Evolutionary conservation across 1,284 basidiomycete genomes (phyloP).

Genomic region (Golubevia pallescens): DNA sequence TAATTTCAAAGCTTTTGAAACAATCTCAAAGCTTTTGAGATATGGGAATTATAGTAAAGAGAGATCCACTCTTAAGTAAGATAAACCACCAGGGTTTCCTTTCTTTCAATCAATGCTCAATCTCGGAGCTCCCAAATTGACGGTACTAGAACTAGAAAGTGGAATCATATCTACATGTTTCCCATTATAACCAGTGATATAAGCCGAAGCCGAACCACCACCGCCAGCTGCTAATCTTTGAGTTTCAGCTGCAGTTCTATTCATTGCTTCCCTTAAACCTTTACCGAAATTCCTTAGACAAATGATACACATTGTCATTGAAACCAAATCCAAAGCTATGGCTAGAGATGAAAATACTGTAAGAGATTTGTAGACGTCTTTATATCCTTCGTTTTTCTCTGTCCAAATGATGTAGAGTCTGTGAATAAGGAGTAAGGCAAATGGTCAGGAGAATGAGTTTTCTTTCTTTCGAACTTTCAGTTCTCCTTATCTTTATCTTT

Average conservation of each 20-base stretch:
- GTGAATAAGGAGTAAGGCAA: neutral
- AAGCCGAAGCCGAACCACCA: no score
- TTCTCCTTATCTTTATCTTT: no score
- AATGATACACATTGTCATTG: slow-evolving; percentile 32
- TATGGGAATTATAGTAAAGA: no score
- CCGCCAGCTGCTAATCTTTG: no score
- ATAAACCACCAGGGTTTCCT: no score
- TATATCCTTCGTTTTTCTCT: slow-evolving; percentile 25
- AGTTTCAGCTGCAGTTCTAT: slow-evolving; percentile 9
- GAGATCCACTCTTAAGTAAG: no score
- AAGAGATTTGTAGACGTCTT: slow-evolving; percentile 51
- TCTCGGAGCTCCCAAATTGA: neutral
- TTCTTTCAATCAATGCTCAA: no score
- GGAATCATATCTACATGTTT: no score
- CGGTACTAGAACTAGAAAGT: neutral
- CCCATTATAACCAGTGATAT: no score
- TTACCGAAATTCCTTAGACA: slow-evolving; percentile 49
- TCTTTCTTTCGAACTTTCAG: no score
- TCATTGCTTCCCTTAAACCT: slow-evolving; percentile 40
- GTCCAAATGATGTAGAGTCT: slow-evolving; percentile 43
- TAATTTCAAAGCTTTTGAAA: no score
- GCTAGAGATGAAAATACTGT: slow-evolving; percentile 38
- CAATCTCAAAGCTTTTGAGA: no score
- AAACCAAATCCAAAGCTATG: slow-evolving; percentile 35
- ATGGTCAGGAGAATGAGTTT: neutral